Evolutionary conservation across 306 rosid species (phyloP).

Genomic region (Corylus avellana): DNA sequence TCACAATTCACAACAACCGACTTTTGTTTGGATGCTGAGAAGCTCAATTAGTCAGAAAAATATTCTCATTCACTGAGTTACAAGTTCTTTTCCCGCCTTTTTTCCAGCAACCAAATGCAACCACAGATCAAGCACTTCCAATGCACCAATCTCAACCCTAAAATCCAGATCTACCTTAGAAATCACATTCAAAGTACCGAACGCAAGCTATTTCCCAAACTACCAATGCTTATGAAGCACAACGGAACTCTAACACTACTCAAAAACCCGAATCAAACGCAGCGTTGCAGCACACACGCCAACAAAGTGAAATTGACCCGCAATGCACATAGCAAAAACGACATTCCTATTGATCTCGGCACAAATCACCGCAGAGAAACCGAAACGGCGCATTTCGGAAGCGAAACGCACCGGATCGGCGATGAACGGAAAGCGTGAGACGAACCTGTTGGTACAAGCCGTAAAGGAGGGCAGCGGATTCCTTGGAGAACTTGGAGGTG

Average conservation of each 20-base stretch:
- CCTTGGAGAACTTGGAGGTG: constrained; percentile 76
- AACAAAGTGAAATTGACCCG: background rate
- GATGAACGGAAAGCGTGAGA: background rate
- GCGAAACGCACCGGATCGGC: constrained; percentile 15
- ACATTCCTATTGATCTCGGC: background rate
- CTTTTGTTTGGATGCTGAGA: background rate
- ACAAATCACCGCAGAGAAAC: background rate
- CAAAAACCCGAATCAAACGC: background rate
- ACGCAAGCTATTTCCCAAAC: background rate
- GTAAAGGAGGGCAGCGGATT: constrained; percentile 81
- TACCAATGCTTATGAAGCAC: background rate
- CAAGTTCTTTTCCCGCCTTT: background rate
- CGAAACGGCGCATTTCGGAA: background rate
- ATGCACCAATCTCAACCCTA: background rate
- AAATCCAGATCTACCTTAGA: constrained; percentile 52
- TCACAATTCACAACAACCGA: background rate
- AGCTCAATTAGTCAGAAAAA: background rate
- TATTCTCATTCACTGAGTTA: background rate
- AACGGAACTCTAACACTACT: background rate
- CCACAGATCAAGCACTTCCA: constrained; percentile 25
- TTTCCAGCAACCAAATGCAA: constrained; percentile 16
- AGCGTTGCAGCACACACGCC: background rate
- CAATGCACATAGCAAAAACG: background rate
- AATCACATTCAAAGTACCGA: constrained; percentile 5
- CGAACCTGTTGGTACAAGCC: constrained; percentile 82